Conservation (phyloP, 371 early-diverging fungal species). For the Blastocladiella emersonii region DNA sequence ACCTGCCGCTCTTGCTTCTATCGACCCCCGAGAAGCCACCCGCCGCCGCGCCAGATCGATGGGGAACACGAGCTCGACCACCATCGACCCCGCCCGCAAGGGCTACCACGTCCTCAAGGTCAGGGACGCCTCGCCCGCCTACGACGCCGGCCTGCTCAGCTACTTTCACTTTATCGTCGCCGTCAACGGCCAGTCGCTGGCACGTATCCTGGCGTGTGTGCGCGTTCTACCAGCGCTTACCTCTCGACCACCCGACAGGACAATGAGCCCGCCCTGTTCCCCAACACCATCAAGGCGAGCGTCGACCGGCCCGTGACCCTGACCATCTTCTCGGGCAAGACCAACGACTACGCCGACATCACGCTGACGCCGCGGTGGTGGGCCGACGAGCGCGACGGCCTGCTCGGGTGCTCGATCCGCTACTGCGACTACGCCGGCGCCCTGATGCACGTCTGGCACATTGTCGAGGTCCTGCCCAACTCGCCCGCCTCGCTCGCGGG, state of each 20-base stretch:
- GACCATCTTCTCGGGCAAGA: conserved; percentile 2
- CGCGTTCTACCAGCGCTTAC: background rate
- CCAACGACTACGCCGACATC: background rate
- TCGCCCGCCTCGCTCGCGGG: conserved; percentile 8
- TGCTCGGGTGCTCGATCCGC: conserved; percentile 8
- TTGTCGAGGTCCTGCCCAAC: conserved; percentile 7
- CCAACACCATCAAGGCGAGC: background rate
- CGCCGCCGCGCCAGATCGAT: too few species aligned
- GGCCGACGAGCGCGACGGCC: background rate
- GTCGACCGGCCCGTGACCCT: conserved; percentile 2
- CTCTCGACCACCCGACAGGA: too few species aligned
- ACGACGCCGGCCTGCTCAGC: conserved; percentile 4
- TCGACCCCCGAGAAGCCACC: too few species aligned
- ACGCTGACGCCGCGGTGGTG: background rate
- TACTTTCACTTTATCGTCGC: conserved; percentile 10
- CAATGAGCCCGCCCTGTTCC: background rate
- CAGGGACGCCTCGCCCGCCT: conserved; percentile 4
- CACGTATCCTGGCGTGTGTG: background rate
- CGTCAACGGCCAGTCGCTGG: conserved; percentile 7
- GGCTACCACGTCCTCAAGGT: background rate
- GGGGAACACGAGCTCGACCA: background rate
- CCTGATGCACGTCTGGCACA: conserved; percentile 9
- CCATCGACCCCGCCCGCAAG: background rate
- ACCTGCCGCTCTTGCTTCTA: too few species aligned
- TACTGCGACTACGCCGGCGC: conserved; percentile 5